Evolutionary conservation across 106 monocot species (phyloP).

Genomic region (Xerophyta viscosa): DNA sequence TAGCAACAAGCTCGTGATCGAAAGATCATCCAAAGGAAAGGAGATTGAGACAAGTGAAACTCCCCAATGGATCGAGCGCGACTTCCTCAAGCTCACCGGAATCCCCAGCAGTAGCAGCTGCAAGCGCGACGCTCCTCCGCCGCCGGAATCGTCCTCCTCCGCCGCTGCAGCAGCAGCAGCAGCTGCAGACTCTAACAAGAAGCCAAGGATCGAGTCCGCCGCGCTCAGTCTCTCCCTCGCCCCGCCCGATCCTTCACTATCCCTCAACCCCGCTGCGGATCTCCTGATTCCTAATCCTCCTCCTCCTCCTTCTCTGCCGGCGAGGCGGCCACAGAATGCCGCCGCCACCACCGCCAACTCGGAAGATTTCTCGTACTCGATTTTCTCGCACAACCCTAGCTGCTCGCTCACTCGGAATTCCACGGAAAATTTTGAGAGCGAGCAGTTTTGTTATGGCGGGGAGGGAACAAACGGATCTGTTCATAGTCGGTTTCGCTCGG

Average conservation of each 20-base stretch:
- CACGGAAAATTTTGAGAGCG: constrained; percentile 68
- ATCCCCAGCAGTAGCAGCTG: no score
- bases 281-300: no score
- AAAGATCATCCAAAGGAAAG: no score
- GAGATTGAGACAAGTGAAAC: no score
- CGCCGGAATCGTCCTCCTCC: no score
- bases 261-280: constrained; percentile 42
- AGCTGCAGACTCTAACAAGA: no score
- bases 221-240: constrained; percentile 40
- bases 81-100: constrained; percentile 71
- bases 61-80: constrained; percentile 37
- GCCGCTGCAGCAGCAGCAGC: no score
- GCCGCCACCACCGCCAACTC: constrained; percentile 57
- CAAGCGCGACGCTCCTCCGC: no score
- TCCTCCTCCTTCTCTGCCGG: no score
- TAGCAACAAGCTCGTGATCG: no score
- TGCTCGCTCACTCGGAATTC: constrained; percentile 76
- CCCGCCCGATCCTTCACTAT: constrained; percentile 52
- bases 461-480: constrained; percentile 98
- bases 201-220: constrained; percentile 38
- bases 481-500: constrained; percentile 80
- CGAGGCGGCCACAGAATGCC: constrained; percentile 30
- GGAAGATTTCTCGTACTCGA: constrained; percentile 40
- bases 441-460: constrained; percentile 61
- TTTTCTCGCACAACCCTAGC: constrained; percentile 90